These are phyloP conservation scores for Teratosphaeria pseudoeucalypti DNA, from an alignment of 2,329 filamentous ascomycete species.

Conservation along the genomic window DNA sequence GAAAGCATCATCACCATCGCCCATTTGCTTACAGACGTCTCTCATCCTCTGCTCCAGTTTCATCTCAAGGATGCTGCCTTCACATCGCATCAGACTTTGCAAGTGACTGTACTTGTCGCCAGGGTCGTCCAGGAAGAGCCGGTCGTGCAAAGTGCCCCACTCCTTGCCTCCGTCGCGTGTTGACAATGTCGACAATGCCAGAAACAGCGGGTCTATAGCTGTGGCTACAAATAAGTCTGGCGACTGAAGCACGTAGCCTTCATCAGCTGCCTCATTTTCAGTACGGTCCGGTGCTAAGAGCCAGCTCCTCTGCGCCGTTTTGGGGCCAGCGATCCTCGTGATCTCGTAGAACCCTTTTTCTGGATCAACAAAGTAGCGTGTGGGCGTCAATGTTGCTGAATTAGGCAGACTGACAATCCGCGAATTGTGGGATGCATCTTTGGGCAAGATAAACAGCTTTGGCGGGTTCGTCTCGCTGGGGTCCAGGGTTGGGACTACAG, in stretches of 20 bases:
- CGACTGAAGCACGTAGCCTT: constrained; percentile 50
- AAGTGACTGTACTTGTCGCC: constrained; percentile 48
- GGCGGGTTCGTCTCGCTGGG: constrained; percentile 31
- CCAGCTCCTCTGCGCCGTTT: constrained; percentile 26
- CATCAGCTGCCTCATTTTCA: neutral
- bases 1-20: constrained; percentile 87
- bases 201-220: constrained; percentile 71
- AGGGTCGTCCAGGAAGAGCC: constrained; percentile 27
- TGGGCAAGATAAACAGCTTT: constrained; percentile 49
- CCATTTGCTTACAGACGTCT: constrained; percentile 70
- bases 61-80: constrained; percentile 37
- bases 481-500: constrained; percentile 5
- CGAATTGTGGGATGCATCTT: constrained; percentile 39
- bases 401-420: constrained; percentile 47
- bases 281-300: neutral
- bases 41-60: constrained; percentile 45
- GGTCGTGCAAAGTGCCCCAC: constrained; percentile 47
- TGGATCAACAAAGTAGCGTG: constrained; percentile 50
- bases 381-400: constrained; percentile 39
- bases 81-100: constrained; percentile 36
- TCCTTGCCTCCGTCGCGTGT: constrained; percentile 4
- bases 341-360: constrained; percentile 51
- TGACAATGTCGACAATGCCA: constrained; percentile 62
- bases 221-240: constrained; percentile 78
- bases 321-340: constrained; percentile 44